Base-by-base conservation (phyloP, 805 yeast species). In the Candida oleophila region DNA sequence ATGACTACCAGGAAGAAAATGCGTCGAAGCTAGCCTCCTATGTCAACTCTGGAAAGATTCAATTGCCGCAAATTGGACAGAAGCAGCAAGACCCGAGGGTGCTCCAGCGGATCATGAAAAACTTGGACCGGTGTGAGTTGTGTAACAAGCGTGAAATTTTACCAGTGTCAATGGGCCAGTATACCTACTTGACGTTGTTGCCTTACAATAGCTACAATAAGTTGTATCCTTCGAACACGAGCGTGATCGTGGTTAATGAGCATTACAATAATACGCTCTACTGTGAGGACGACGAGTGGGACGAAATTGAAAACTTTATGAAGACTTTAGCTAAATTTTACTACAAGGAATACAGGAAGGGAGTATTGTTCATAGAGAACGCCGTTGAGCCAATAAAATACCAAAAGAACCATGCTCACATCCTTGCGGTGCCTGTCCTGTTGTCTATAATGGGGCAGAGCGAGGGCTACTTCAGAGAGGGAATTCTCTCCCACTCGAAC, bases 281-380 rank as follows among this genome's bases (percentile, higher is more conserved):
- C 20, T 68, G 79, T 47, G 73, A 65, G 20, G 64, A 60, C n/a
- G 71, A 69, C 38, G 79, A 74, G 49, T 62, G 68, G 66, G 68
- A 64, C 15, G 82, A 77, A 52, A 62, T 77, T 2, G 38, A 46
- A 19, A 67, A 69, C 28, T 69, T 70, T 47, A 74, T 77, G 80
- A 60, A 64, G 22, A 55, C 69, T 5, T 53, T 77, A 12, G 61
- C 73, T 0, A 50, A 54, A 38, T 71, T 73, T 61, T 77, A 77
- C 58, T 65, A 62, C 57, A 3, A 62, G 47, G 50, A 62, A 54
- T 39, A 65, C 56, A 47, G 52, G 12, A 47, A 52, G 46, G 66
- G 68, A 4, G 74, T 73, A 2, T 43, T 77, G 7, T 78, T 77
- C 48, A 77, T 76, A 53, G 82, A 77, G 53, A 66, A 62, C 25